Base-by-base conservation (phyloP, 306 rosid genomes). In the Gynostemma pentaphyllum region DNA sequence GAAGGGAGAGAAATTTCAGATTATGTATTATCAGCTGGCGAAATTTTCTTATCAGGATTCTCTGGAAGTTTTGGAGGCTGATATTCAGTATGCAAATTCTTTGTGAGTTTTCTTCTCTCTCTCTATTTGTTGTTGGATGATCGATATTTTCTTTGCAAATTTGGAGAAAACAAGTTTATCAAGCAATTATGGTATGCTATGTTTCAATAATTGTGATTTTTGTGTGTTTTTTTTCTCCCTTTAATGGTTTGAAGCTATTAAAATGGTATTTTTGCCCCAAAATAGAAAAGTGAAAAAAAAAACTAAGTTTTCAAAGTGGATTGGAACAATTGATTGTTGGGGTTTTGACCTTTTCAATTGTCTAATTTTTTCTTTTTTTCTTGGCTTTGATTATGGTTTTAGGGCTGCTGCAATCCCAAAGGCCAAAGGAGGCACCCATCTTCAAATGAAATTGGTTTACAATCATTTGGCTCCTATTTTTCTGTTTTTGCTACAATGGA, bases 351-450 rank as follows among this genome's bases (percentile, higher is more conserved):
- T 30, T 15, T 37, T 61, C 41, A 47, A 34, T 42, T 36, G 13
- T 39, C 74, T 83, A 67, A 73, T 65, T 57, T 45, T 68, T 76
- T 64, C 68, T 52, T 61, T 51, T 29, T 22, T 26, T 66, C 60
- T 4, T 78, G 76, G 70, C 28, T 69, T 64, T n/a, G n/a, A n/a
- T n/a, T n/a, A n/a, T n/a, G n/a, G n/a, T n/a, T 26, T 55, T 75
- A 94, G 99, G 82, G 98, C 98, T 69, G 87, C 95, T 67, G 84
- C 95, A 70, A 88, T 92, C 75, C 98, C 98, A 29, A 79, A 82
- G 76, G 76, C 75, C 56, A 88, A 87, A 72, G 96, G 90, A 36
- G 99, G 90, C 68, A 53, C 80, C n/a, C 67, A 78, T 64, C 78
- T 94, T 75, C 94, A 88, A 49, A 88, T 94, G 99, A 92, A 94